These are phyloP conservation scores for Coniochaeta prunicola DNA, from an alignment of 2,329 filamentous ascomycete species.

Conservation along the genomic window DNA sequence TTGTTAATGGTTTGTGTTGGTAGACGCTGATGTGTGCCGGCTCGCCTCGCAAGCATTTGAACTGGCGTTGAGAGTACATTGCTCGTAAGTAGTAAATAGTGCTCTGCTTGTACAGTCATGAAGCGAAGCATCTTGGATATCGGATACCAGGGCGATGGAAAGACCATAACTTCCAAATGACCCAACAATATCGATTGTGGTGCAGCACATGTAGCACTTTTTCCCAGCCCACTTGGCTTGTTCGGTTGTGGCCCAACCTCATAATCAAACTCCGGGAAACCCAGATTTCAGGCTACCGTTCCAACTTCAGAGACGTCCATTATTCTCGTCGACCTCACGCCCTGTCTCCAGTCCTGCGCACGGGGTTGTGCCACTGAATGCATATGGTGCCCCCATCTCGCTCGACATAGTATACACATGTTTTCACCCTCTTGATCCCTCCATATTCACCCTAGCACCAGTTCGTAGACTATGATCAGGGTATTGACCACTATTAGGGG, in stretches of 20 bases:
- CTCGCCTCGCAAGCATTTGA: neutral
- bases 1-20: neutral
- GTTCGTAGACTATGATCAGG: slow-evolving; percentile 74
- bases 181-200: no score
- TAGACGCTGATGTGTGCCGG: neutral
- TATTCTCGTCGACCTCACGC: neutral
- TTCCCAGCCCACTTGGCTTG: neutral
- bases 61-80: neutral
- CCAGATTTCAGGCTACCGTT: neutral
- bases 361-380: neutral
- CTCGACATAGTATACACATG: neutral
- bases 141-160: neutral
- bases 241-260: neutral
- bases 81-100: no score
- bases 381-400: neutral
- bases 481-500: slow-evolving; percentile 79
- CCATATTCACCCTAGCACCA: slow-evolving; percentile 60
- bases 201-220: no score
- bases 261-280: neutral
- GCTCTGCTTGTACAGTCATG: neutral
- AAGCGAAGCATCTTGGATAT: neutral
- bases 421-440: neutral
- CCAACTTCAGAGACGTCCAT: neutral
- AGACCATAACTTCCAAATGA: no score
- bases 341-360: neutral